Evolutionary conservation across 2,329 filamentous ascomycete genomes (phyloP).

Genomic region (Botryotinia calthae): DNA sequence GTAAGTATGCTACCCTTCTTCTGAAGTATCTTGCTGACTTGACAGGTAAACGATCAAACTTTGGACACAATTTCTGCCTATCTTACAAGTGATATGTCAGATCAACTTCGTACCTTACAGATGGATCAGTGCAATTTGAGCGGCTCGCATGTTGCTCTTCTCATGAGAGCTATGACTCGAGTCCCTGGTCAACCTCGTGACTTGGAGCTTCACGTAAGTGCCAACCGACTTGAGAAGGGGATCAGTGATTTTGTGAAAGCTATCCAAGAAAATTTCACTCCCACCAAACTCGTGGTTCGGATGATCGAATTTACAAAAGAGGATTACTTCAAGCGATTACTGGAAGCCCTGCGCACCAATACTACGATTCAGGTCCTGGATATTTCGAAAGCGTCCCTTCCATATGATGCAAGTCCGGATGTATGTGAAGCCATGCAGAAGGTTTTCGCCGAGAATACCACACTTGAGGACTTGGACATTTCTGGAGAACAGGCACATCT

Average conservation of each 20-base stretch:
- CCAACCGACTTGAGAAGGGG: conserved; percentile 49
- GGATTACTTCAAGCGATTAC: conserved; percentile 55
- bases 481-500: conserved; percentile 69
- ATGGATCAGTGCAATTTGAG: conserved; percentile 66
- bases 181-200: conserved; percentile 50
- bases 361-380: conserved; percentile 62
- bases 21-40: conserved; percentile 27
- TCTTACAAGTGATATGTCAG: conserved; percentile 58
- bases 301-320: conserved; percentile 58
- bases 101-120: conserved; percentile 57
- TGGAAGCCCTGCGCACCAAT: conserved; percentile 61
- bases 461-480: conserved; percentile 64
- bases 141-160: conserved; percentile 61
- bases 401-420: conserved; percentile 64
- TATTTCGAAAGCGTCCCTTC: conserved; percentile 67
- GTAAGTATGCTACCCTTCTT: conserved; percentile 34
- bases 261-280: conserved; percentile 52
- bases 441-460: conserved; percentile 66
- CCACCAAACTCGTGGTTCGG: conserved; percentile 62
- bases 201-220: conserved; percentile 64
- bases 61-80: conserved; percentile 65
- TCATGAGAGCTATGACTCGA: conserved; percentile 62
- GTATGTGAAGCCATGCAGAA: conserved; percentile 62
- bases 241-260: conserved; percentile 51
- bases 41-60: conserved; percentile 56